Conservation (phyloP, 192 early-diverging fungal genomes). For the Mortierella alpina region DNA sequence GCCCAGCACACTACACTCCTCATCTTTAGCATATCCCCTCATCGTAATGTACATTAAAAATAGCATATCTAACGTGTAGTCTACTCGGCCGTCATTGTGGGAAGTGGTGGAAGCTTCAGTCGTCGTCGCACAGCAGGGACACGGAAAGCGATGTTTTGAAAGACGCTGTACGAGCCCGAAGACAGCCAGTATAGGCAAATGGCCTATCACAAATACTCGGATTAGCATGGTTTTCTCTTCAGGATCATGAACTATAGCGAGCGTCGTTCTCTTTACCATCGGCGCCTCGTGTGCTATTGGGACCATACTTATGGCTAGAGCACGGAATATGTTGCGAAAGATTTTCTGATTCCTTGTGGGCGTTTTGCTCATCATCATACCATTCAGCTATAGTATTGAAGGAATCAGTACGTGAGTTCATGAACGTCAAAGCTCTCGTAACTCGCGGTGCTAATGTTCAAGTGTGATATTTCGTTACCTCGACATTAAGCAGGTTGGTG, state of each 20-base stretch:
- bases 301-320: conserved; percentile 68
- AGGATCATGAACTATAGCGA: not conserved
- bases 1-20: not conserved
- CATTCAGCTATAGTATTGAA: conserved; percentile 53
- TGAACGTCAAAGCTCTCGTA: too few relatives aligned
- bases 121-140: conserved; percentile 49
- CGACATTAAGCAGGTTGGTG: conserved; percentile 75
- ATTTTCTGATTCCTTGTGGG: conserved; percentile 54
- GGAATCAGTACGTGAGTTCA: too few relatives aligned
- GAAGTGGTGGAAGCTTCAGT: conserved; percentile 45
- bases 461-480: conserved; percentile 57
- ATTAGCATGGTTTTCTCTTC: not conserved
- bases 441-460: not conserved
- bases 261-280: conserved; percentile 40
- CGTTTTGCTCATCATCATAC: conserved; percentile 48
- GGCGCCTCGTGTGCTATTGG: conserved; percentile 78
- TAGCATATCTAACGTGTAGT: conserved; percentile 2
- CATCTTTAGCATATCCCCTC: not conserved
- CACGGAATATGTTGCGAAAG: conserved; percentile 64
- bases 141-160: conserved; percentile 71
- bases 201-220: conserved; percentile 46
- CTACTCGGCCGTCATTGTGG: conserved; percentile 11
- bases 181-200: conserved; percentile 79
- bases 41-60: conserved; percentile 27
- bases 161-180: conserved; percentile 71